A percentile compares a stretch with the other conserved stretches of the same genome.
These are phyloP conservation scores for Naganishia onofrii DNA, from an alignment of 768 basidiomycete genomes.

Conservation along the genomic window DNA sequence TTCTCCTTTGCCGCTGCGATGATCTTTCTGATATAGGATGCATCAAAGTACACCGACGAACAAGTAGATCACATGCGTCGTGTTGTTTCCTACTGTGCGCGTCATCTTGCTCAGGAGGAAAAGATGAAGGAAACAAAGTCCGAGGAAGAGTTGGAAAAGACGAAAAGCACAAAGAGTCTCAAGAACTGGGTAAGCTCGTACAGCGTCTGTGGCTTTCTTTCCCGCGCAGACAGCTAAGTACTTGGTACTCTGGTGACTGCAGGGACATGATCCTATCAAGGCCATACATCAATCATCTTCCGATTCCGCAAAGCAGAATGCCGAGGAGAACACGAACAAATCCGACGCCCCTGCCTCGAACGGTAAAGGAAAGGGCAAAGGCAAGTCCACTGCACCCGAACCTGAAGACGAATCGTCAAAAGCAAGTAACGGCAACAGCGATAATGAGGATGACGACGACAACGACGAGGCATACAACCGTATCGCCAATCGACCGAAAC, in stretches of 20 bases:
- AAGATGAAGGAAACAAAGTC: slow-evolving; percentile 66
- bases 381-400: slow-evolving; percentile 32
- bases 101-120: slow-evolving; percentile 53
- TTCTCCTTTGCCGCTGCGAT: too few relatives aligned
- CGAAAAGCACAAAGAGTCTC: slow-evolving; percentile 47
- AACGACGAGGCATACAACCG: slow-evolving; percentile 12
- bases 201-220: too few relatives aligned
- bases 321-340: slow-evolving; percentile 31
- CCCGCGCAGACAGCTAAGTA: slow-evolving; percentile 3
- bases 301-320: slow-evolving; percentile 23
- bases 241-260: not conserved
- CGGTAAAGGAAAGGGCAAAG: slow-evolving; percentile 31
- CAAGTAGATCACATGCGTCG: slow-evolving; percentile 53
- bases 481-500: slow-evolving; percentile 21
- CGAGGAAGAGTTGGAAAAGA: slow-evolving; percentile 59
- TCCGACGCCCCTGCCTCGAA: not conserved
- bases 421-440: slow-evolving; percentile 27
- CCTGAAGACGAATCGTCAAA: slow-evolving; percentile 29
- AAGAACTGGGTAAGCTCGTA: slow-evolving; percentile 48
- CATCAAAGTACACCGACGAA: slow-evolving; percentile 52
- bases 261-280: slow-evolving; percentile 50
- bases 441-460: slow-evolving; percentile 32
- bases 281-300: slow-evolving; percentile 24
- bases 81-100: slow-evolving; percentile 52
- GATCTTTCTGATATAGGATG: slow-evolving; percentile 5